A percentile compares a stretch with the other conserved stretches of the same genome.
These are phyloP conservation scores for Sarocladium oryzae DNA, from an alignment of 2,329 filamentous ascomycete genomes.

Conservation along the genomic window DNA sequence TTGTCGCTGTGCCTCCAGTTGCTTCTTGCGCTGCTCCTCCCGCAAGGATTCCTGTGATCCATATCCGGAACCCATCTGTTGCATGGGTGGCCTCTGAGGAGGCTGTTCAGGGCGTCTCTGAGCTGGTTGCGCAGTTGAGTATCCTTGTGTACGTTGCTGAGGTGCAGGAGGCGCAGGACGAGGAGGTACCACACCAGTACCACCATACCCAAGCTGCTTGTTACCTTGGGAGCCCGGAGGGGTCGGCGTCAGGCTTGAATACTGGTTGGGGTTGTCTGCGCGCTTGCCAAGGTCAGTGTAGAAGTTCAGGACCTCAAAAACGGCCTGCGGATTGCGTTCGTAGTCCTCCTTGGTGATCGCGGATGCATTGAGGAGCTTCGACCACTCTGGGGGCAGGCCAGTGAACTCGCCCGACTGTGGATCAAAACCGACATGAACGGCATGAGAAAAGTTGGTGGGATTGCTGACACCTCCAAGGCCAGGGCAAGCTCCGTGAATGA, in stretches of 20 bases:
- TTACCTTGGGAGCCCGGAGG: conserved; percentile 52
- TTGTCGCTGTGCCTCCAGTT: conserved; percentile 51
- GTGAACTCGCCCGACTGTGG: conserved; percentile 92
- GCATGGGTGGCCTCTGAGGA: conserved; percentile 53
- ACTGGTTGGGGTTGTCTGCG: conserved; percentile 63
- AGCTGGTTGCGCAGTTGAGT: conserved; percentile 25
- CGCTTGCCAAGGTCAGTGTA: conserved; percentile 79
- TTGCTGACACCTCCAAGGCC: conserved; percentile 98
- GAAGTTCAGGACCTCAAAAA: conserved; percentile 75
- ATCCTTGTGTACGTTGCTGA: conserved; percentile 37
- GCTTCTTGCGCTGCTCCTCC: conserved; percentile 56
- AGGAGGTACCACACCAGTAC: conserved; percentile 59
- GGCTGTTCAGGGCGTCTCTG: conserved; percentile 38
- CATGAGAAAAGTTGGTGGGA: conserved; percentile 95
- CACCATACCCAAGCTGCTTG: conserved; percentile 53
- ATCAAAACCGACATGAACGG: conserved; percentile 96
- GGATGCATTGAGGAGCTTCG: conserved; percentile 89
- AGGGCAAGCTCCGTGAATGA: conserved; percentile 92
- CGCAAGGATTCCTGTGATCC: conserved; percentile 41
- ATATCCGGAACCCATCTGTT: conserved; percentile 44
- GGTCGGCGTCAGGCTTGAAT: conserved; percentile 61
- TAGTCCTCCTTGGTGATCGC: conserved; percentile 99
- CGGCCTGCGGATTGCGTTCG: conserved; percentile 87
- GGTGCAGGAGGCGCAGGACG: conserved; percentile 49
- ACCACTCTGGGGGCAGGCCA: conserved; percentile 92